Evolutionary conservation across 192 early-diverging fungal genomes (phyloP).

Genomic region (Rhizoclosmatium globosum): DNA sequence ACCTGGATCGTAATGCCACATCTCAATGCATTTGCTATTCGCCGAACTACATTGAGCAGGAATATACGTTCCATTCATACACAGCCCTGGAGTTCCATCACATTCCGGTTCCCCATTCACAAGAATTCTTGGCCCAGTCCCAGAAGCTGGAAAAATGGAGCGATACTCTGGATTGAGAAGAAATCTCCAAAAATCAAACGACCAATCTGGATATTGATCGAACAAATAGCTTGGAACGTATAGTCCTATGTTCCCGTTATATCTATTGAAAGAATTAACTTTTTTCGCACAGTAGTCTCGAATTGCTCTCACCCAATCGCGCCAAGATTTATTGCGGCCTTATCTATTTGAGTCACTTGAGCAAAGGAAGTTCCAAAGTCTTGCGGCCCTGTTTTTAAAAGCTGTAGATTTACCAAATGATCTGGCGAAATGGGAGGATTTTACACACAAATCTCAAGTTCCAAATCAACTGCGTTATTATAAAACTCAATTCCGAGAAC

Average conservation of each 20-base stretch:
- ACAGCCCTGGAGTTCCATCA: background rate
- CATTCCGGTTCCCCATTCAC: slow-evolving; percentile 1
- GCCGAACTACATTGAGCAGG: background rate
- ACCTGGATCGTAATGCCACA: background rate
- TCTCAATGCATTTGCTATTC: background rate
- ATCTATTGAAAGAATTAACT: background rate
- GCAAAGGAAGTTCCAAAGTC: slow-evolving; percentile 3
- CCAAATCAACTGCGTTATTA: slow-evolving; percentile 5
- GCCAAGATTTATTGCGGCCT: background rate
- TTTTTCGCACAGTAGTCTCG: no score
- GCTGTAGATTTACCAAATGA: no score
- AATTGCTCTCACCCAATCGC: slow-evolving; percentile 6
- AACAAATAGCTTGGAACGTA: slow-evolving; percentile 30
- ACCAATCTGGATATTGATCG: slow-evolving; percentile 26
- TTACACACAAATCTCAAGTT: slow-evolving; percentile 16
- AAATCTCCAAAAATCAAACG: slow-evolving; percentile 38
- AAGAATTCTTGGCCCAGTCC: background rate
- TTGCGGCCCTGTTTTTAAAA: slow-evolving; percentile 7
- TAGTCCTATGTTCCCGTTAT: slow-evolving; percentile 22
- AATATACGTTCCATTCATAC: slow-evolving; percentile 23
- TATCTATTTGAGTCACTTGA: slow-evolving; percentile 21
- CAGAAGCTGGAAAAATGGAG: background rate
- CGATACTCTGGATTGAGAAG: slow-evolving; percentile 8
- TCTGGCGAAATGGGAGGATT: no score
- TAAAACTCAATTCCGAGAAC: background rate